phyloP scores from a whole-genome alignment of 2,329 filamentous ascomycete genomes.

The Colletotrichum sp. region DNA sequence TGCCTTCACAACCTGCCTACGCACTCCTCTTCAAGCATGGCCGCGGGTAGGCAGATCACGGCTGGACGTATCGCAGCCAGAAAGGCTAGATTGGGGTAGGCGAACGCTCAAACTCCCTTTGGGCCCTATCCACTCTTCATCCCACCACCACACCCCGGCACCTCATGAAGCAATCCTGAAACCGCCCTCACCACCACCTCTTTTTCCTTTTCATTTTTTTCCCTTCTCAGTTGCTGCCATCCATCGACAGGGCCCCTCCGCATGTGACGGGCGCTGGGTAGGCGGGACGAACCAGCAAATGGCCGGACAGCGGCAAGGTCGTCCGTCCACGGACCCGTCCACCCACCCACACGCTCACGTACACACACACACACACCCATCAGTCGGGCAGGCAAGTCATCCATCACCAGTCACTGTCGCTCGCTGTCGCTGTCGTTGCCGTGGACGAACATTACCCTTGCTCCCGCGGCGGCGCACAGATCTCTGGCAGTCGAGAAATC shows the following conservation, averaged over 20 bases:
- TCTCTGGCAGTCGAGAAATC: not conserved
- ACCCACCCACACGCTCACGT: not conserved
- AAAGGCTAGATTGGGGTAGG: not conserved
- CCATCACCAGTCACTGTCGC: not conserved
- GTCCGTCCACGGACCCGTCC: not conserved
- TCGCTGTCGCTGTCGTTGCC: not conserved
- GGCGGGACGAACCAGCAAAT: conserved; percentile 19
- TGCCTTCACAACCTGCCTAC: not conserved
- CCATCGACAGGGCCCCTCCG: not conserved
- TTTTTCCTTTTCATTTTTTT: not conserved
- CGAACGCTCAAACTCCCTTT: not conserved
- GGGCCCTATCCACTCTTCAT: conserved; percentile 1
- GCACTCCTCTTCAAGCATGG: not conserved
- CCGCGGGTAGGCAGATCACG: not conserved
- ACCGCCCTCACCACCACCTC: conserved; percentile 27
- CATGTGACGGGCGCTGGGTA: not conserved
- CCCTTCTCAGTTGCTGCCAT: not conserved
- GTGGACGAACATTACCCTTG: not conserved
- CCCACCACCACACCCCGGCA: conserved; percentile 22
- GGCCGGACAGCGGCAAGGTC: not conserved
- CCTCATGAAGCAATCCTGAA: conserved; percentile 48
- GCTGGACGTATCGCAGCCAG: not conserved
- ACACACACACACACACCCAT: not conserved
- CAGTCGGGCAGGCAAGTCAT: not conserved
- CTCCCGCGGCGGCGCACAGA: not conserved